Conservation (phyloP, 805 yeast species). For the Lipomyces yamadae region DNA sequence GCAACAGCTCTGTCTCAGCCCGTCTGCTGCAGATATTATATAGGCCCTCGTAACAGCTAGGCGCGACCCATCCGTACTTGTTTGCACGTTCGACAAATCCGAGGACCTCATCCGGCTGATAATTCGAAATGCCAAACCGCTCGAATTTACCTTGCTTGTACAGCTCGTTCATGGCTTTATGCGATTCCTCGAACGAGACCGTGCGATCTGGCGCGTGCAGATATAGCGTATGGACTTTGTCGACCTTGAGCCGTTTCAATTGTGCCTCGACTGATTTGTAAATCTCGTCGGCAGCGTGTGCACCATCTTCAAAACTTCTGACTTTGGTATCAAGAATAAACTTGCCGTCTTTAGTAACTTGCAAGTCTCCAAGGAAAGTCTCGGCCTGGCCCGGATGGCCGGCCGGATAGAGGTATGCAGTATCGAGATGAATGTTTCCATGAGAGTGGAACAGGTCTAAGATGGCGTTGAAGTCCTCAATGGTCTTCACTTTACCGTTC, state of each 20-base stretch:
- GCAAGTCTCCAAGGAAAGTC: conserved; percentile 23
- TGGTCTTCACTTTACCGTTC: conserved; percentile 22
- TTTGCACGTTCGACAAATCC: conserved; percentile 28
- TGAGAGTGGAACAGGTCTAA: conserved; percentile 16
- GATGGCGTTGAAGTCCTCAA: conserved; percentile 10
- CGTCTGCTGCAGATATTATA: conserved; percentile 41
- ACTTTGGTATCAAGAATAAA: conserved; percentile 24
- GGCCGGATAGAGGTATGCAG: conserved; percentile 30
- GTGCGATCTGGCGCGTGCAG: conserved; percentile 39
- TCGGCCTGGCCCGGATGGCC: conserved; percentile 26
- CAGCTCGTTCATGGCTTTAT: conserved; percentile 39
- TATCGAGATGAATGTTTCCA: conserved; percentile 19
- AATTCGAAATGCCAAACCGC: conserved; percentile 42
- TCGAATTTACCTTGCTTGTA: conserved; percentile 41
- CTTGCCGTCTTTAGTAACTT: conserved; percentile 12
- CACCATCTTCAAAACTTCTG: conserved; percentile 11
- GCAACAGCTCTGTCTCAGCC: conserved; percentile 39
- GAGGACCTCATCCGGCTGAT: conserved; percentile 34
- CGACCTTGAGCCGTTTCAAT: conserved; percentile 21
- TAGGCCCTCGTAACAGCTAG: conserved; percentile 41
- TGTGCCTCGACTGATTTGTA: conserved; percentile 14
- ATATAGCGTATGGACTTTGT: conserved; percentile 27
- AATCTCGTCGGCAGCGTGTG: conserved; percentile 20
- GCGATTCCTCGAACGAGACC: conserved; percentile 39
- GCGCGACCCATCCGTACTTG: conserved; percentile 29